These are phyloP conservation scores for Asclepias syriaca DNA, from an alignment of 257 asterid species.

Conservation along the genomic window DNA sequence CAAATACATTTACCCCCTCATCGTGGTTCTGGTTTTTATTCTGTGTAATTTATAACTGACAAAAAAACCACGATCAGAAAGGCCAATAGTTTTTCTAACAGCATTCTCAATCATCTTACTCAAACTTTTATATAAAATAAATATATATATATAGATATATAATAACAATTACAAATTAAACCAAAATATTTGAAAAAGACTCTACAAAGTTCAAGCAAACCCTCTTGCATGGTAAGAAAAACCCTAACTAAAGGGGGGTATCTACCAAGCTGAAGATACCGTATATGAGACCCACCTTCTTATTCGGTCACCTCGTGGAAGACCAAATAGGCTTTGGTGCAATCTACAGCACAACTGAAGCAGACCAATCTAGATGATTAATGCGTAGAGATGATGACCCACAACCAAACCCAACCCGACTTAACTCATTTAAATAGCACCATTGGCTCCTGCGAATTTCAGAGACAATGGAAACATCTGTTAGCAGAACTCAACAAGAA, in stretches of 20 bases:
- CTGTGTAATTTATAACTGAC: slow-evolving; percentile 2
- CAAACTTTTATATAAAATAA: not conserved
- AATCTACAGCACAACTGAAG: slow-evolving; percentile 9
- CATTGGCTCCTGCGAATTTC: not conserved
- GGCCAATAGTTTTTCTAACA: slow-evolving; percentile 10
- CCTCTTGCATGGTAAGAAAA: slow-evolving; percentile 3
- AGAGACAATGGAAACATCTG: not conserved
- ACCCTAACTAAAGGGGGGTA: not conserved
- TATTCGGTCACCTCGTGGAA: not conserved
- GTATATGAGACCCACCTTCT: slow-evolving; percentile 1
- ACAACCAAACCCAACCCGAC: not conserved
- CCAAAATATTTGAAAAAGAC: slow-evolving; percentile 4
- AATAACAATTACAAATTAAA: slow-evolving; percentile 3
- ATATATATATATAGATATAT: not conserved
- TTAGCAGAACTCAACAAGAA: not conserved
- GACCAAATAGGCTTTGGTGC: slow-evolving; percentile 3
- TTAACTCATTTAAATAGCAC: not conserved
- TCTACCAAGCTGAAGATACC: not conserved
- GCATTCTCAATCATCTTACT: slow-evolving; percentile 4
- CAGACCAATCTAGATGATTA: slow-evolving; percentile 4
- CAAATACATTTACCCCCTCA: not conserved
- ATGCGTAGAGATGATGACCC: not conserved
- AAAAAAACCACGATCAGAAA: not conserved
- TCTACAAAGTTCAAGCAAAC: slow-evolving; percentile 10
- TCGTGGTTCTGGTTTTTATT: not conserved